Base-by-base conservation (phyloP, 1,284 basidiomycete species). In the Heterobasidion occidentale region DNA sequence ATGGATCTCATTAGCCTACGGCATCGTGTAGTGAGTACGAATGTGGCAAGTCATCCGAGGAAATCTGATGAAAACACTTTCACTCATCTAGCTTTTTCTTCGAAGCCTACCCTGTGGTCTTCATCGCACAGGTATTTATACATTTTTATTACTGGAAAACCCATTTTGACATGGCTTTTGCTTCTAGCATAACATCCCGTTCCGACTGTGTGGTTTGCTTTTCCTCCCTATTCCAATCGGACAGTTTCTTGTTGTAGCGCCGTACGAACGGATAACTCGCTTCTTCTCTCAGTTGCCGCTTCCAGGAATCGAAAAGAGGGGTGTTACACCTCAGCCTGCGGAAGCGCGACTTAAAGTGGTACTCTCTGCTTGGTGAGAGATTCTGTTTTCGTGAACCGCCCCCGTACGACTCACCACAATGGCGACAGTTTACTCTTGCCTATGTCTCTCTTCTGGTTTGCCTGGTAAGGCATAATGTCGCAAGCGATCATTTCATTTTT, bases 381-480 rank as follows among this genome's bases (percentile, higher is more conserved):
- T 27, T 5, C 27, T 27, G 27, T 27, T 27, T 27, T 27, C 5
- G 27, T 27, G 6, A 27, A 27, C 27, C 27, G 27, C 5, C 27
- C 5, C 27, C 27, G 27, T 27, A 27, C 27, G 6, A 6, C 27
- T 27, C 6, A 27, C 27, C 27, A 27, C 48, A 50, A 15, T 50
- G 45, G 12, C 45, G 12, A 33, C 20, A 67, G 65, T 36, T 20
- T 62, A 3, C 51, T 63, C 36, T 54, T 67, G 36, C 66, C 66
- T 5, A 54, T 64, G 6, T 67, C 67, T 1, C 54, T 66, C 9
- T 67, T 68, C 52, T 68, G 67, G 67, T 66, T 68, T 36, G 67
- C 65, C 50, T 68, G 67, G 67, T 67, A 34, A 5, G 65, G 58
- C 8, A 17, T 7, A 27, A 27, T 27, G 4, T 27, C 4, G 27